A percentile compares a stretch with the other conserved stretches of the same genome.
Conservation (phyloP, 768 basidiomycete genomes). For the Amanita molliuscula region DNA sequence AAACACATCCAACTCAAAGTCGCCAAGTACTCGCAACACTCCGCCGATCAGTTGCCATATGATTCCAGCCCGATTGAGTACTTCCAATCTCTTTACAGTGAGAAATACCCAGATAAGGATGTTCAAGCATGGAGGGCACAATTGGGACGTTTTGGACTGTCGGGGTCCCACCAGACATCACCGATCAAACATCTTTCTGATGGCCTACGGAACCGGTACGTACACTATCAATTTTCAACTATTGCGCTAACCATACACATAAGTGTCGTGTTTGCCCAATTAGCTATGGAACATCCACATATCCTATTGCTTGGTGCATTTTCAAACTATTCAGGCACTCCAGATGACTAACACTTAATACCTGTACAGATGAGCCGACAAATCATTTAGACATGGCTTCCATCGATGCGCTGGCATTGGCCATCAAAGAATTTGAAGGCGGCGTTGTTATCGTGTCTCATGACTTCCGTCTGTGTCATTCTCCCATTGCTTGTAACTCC, state of each 20-base stretch:
- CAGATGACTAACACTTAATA: constrained; percentile 5
- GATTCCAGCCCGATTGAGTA: constrained; percentile 87
- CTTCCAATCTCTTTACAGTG: constrained; percentile 69
- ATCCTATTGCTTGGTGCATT: constrained; percentile 72
- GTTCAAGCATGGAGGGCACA: constrained; percentile 88
- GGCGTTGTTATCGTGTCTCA: constrained; percentile 99
- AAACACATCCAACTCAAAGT: constrained; percentile 88
- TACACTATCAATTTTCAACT: constrained; percentile 6
- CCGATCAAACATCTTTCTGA: constrained; percentile 94
- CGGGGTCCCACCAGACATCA: constrained; percentile 86
- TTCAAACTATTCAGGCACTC: constrained; percentile 5
- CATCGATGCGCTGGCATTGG: constrained; percentile 89
- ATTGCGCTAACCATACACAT: constrained; percentile 6
- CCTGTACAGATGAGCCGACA: constrained; percentile 72
- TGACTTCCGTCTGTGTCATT: constrained; percentile 78
- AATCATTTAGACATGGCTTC: constrained; percentile 98
- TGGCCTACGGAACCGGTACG: constrained; percentile 88
- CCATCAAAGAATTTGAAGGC: constrained; percentile 96
- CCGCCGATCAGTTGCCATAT: constrained; percentile 96
- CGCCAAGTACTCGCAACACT: constrained; percentile 98
- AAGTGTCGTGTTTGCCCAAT: constrained; percentile 91
- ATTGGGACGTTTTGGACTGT: constrained; percentile 91
- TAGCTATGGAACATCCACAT: constrained; percentile 97
- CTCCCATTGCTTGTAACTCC: neutral
- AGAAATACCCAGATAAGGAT: constrained; percentile 94